A percentile compares a stretch with the other conserved stretches of the same genome.
These are phyloP conservation scores for Phytophthora syringae DNA, from an alignment of 352 stramenopile genomes.

Conservation along the genomic window DNA sequence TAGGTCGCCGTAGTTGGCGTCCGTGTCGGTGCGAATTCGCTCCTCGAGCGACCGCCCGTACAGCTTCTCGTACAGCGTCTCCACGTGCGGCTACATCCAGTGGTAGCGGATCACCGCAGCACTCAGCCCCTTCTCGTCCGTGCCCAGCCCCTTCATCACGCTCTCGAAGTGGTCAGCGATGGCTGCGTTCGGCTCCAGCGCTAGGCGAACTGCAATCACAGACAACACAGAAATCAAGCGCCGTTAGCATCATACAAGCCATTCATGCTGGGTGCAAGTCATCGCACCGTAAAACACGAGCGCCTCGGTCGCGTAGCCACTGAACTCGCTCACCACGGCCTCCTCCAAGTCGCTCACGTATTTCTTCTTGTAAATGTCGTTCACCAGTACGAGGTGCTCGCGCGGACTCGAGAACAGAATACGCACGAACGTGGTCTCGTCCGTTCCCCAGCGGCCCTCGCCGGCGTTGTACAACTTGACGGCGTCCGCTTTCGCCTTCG, in stretches of 20 bases:
- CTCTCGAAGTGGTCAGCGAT: conserved; percentile 62
- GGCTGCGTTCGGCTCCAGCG: conserved; percentile 55
- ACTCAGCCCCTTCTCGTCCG: conserved; percentile 64
- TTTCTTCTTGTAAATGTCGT: conserved; percentile 74
- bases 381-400: conserved; percentile 61
- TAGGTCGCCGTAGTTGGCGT: conserved; percentile 60
- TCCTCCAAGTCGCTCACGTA: conserved; percentile 65
- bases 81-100: conserved; percentile 45
- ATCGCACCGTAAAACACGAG: conserved; percentile 70
- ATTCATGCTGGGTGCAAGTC: not conserved
- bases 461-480: conserved; percentile 74
- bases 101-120: conserved; percentile 65
- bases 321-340: conserved; percentile 73
- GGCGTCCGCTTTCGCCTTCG: conserved; percentile 59
- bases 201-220: conserved; percentile 48
- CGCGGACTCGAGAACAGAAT: conserved; percentile 66
- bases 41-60: conserved; percentile 55
- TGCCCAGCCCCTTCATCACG: conserved; percentile 65
- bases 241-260: not conserved
- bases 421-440: conserved; percentile 70
- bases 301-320: conserved; percentile 58
- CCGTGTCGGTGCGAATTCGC: conserved; percentile 60
- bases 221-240: conserved; percentile 12
- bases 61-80: conserved; percentile 49
- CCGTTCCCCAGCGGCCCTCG: conserved; percentile 76